Conservation (phyloP, 192 early-diverging fungal genomes). For the Rhizoclosmatium sp. region DNA sequence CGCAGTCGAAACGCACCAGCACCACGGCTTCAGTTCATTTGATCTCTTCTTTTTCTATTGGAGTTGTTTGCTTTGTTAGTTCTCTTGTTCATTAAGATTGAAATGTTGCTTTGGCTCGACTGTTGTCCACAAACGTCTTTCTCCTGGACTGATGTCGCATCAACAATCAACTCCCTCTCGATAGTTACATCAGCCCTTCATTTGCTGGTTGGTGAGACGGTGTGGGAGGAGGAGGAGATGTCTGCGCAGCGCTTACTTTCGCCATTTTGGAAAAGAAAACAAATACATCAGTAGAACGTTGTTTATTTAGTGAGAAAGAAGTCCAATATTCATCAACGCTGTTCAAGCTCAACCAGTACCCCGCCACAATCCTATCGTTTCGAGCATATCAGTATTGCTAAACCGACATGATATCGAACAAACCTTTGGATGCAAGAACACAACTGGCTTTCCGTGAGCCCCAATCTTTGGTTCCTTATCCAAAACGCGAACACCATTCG, state of each 20-base stretch:
- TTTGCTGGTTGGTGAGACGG: no score
- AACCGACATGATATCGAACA: not conserved
- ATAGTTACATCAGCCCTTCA: no score
- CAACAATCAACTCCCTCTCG: no score
- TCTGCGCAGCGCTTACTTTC: not conserved
- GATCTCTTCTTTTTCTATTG: conserved; percentile 55
- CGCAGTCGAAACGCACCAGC: conserved; percentile 41
- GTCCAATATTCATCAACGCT: conserved; percentile 24
- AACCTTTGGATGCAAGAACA: conserved; percentile 80
- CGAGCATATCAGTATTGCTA: not conserved
- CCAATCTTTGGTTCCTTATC: conserved; percentile 81
- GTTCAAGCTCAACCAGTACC: conserved; percentile 79
- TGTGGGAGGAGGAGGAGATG: not conserved
- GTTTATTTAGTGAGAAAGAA: no score
- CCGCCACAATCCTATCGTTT: conserved; percentile 68
- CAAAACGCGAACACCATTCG: conserved; percentile 68
- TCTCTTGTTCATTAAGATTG: not conserved
- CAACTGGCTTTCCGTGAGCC: conserved; percentile 80
- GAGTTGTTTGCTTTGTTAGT: conserved; percentile 17
- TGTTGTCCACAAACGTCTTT: no score
- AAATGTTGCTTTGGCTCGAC: not conserved
- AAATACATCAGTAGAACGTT: no score
- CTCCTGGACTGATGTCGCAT: no score
- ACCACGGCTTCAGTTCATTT: conserved; percentile 56
- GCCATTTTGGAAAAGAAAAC: not conserved